phyloP scores from a whole-genome alignment of 345 rosid genomes.

The Hibiscus tridactylites region DNA sequence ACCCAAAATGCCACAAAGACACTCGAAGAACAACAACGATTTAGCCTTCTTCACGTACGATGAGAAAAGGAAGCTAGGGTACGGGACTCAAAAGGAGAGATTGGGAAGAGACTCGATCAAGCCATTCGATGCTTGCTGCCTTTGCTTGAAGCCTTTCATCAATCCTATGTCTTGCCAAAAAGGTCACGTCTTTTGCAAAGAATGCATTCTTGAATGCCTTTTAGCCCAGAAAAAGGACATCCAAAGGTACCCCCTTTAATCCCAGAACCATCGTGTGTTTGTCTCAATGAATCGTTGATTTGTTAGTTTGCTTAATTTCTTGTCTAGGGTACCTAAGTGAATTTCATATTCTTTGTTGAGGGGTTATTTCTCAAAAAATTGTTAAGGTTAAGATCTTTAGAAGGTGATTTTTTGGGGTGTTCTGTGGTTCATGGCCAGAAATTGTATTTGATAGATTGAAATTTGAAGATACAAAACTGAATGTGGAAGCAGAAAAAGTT shows the following conservation, averaged over 20 bases:
- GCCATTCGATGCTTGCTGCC: conserved; percentile 91
- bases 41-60: conserved; percentile 96
- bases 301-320: background rate
- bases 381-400: background rate
- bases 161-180: conserved; percentile 87
- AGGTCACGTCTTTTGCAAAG: conserved; percentile 86
- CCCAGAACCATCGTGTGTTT: background rate
- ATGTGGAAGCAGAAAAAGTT: background rate
- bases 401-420: background rate
- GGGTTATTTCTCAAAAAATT: background rate
- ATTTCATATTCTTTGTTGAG: background rate
- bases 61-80: conserved; percentile 88
- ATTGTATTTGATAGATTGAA: background rate
- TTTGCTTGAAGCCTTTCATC: conserved; percentile 84
- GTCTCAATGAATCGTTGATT: background rate
- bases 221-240: conserved; percentile 86
- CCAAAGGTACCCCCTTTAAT: conserved; percentile 36
- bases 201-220: conserved; percentile 85
- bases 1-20: conserved; percentile 84
- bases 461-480: background rate
- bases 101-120: conserved; percentile 90
- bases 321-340: too few species aligned
- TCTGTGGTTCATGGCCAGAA: background rate
- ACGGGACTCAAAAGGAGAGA: conserved; percentile 93
- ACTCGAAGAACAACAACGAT: conserved; percentile 95